These are phyloP conservation scores for Elongisporangium anandrum DNA, from an alignment of 352 stramenopile genomes.

Conservation along the genomic window DNA sequence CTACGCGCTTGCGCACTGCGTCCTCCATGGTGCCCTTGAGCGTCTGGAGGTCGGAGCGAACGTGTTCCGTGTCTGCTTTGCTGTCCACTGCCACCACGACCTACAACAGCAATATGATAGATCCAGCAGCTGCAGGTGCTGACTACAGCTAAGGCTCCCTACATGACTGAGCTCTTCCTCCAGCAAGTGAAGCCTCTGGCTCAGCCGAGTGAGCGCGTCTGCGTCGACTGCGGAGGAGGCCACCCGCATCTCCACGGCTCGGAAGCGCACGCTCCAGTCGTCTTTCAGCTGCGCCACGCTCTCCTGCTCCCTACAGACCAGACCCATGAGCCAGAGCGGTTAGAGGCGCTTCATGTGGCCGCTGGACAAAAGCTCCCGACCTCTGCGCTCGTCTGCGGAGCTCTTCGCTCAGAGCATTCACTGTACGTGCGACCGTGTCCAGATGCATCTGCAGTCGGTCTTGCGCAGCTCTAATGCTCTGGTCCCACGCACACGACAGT, in stretches of 20 bases:
- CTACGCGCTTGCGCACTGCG: conserved; percentile 38
- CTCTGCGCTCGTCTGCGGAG: conserved; percentile 10
- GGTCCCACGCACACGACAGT: not conserved
- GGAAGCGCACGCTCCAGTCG: not conserved
- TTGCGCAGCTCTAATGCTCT: conserved; percentile 4
- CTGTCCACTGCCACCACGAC: conserved; percentile 32
- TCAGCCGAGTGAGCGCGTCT: conserved; percentile 15
- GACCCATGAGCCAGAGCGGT: too few species aligned
- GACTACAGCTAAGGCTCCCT: not conserved
- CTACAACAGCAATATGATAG: conserved; percentile 5
- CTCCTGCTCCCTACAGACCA: not conserved
- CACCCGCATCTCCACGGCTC: not conserved
- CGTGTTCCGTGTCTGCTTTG: conserved; percentile 35
- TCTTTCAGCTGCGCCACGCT: not conserved
- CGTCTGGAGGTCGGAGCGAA: conserved; percentile 11
- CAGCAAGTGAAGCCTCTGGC: conserved; percentile 34
- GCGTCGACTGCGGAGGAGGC: not conserved
- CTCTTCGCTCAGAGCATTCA: conserved; percentile 47
- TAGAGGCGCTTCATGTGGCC: too few species aligned
- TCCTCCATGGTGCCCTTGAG: conserved; percentile 32
- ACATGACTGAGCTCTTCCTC: conserved; percentile 59
- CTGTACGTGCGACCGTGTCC: conserved; percentile 29
- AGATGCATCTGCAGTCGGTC: conserved; percentile 30
- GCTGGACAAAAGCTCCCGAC: not conserved
- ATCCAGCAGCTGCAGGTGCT: not conserved